Conservation (phyloP, 2,329 filamentous ascomycete genomes). For the Fusarium sp. region DNA sequence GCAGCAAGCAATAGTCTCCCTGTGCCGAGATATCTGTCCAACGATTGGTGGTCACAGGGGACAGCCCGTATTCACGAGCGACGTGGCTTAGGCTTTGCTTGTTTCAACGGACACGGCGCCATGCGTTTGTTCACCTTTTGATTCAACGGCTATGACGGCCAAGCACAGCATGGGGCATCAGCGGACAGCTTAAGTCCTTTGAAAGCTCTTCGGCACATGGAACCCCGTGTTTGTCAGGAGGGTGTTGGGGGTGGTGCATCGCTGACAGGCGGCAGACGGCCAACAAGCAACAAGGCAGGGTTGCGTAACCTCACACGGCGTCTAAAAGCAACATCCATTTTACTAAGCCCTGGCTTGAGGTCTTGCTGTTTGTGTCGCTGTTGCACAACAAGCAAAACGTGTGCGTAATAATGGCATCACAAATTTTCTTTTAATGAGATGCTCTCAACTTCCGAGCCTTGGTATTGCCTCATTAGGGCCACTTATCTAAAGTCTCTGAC, state of each 20-base stretch:
- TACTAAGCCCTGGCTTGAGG: not conserved
- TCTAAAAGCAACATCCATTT: conserved; percentile 13
- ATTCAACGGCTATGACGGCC: conserved; percentile 7
- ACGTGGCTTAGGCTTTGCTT: conserved; percentile 30
- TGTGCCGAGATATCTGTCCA: conserved; percentile 18
- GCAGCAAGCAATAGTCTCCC: conserved; percentile 20
- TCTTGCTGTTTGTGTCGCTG: conserved; percentile 1
- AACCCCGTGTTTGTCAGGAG: conserved; percentile 18
- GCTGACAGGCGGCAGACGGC: conserved; percentile 19
- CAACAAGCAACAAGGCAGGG: conserved; percentile 1
- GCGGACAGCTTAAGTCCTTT: not conserved
- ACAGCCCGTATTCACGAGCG: conserved; percentile 35
- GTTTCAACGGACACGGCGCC: conserved; percentile 23
- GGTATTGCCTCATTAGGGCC: not conserved
- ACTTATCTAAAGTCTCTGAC: not conserved
- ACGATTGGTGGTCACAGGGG: conserved; percentile 28
- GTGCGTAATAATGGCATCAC: conserved; percentile 31
- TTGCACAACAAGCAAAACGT: conserved; percentile 7
- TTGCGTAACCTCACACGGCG: conserved; percentile 24
- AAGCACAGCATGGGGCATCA: not conserved
- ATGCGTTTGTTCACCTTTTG: conserved; percentile 15
- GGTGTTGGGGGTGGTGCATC: conserved; percentile 5
- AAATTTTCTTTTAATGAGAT: not conserved
- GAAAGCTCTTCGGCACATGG: not conserved
- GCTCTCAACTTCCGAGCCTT: not conserved